Evolutionary conservation across 2,329 filamentous ascomycete genomes (phyloP).

Genomic region (Stachybotrys echinatus): DNA sequence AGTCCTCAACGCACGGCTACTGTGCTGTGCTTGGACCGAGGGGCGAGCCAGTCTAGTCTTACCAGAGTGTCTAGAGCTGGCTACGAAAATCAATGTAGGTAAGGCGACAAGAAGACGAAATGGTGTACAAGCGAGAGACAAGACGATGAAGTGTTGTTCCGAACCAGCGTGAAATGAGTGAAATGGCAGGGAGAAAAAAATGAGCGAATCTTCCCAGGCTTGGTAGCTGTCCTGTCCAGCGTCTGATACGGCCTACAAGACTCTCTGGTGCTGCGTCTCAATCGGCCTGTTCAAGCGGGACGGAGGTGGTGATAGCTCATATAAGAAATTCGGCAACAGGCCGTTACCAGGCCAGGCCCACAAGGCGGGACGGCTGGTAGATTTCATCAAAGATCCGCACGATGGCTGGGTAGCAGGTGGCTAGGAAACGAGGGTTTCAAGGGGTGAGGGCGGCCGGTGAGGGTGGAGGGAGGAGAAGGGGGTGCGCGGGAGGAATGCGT

Average conservation of each 20-base stretch:
- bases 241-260: too few species aligned
- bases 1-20: too few species aligned
- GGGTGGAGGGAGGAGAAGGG: not conserved
- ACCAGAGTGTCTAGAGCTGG: not conserved
- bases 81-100: too few species aligned
- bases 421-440: not conserved
- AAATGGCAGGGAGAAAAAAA: not conserved
- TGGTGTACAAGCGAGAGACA: not conserved
- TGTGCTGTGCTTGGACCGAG: too few species aligned
- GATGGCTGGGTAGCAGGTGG: not conserved
- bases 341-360: not conserved
- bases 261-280: too few species aligned
- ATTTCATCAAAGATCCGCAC: not conserved
- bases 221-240: too few species aligned
- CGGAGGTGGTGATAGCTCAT: not conserved
- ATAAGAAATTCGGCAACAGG: not conserved
- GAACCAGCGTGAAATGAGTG: not conserved
- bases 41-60: not conserved
- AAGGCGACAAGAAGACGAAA: not conserved
- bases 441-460: not conserved
- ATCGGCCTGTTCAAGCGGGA: too few species aligned
- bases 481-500: too few species aligned
- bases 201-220: too few species aligned
- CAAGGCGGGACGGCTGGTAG: too few species aligned
- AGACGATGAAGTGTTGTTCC: not conserved